Base-by-base conservation (phyloP, 805 yeast species). In the Ogataea angusta region DNA sequence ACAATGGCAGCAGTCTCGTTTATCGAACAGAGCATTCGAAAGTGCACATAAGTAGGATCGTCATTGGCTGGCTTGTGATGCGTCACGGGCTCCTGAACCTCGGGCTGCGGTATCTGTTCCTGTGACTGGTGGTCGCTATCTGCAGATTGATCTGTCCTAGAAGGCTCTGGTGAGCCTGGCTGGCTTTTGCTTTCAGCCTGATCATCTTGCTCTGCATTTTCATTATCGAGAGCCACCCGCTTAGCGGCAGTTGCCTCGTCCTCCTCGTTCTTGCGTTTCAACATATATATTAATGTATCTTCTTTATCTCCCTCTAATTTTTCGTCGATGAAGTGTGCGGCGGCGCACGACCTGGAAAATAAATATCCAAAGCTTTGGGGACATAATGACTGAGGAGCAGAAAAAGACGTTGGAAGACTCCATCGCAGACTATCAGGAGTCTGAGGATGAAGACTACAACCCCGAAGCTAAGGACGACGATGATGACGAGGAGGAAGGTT, bases 1-100 rank as follows among this genome's bases (percentile, higher is more conserved):
- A 85, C 91, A 33, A 85, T 70, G 15, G 75, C 60, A 3, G 85
- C 79, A 1, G 95, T 90, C 54, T 86, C 90, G 50, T 78, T 82
- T 12, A 82, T 85, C 3, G 78, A 73, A 50, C 90, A 82, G 36
- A 82, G 69, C 86, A 85, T 82, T 47, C 95, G 70, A 60, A 85
- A 68, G 50, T 77, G 79, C 4, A 82, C 78, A 48, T 75, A 76
- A 0, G 83, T 77, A 5, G 83, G 78, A 46, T 78, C 84, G 31
- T 68, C 70, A 28, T 69, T 43, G 35, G 57, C 56, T 9, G 51
- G 53, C 27, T 42, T 49, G 26, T 48, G 57, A 5, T 52, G 22
- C 7, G 21, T 18, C 9, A 18, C 8, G 7, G 14, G 10, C 15
- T 29, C 40, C 17, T 13, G 29, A 21, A 17, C 12, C 6, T 34